Evolutionary conservation across 176 grass and related monocot genomes (phyloP).

Genomic region (Triticum dicoccoides): DNA sequence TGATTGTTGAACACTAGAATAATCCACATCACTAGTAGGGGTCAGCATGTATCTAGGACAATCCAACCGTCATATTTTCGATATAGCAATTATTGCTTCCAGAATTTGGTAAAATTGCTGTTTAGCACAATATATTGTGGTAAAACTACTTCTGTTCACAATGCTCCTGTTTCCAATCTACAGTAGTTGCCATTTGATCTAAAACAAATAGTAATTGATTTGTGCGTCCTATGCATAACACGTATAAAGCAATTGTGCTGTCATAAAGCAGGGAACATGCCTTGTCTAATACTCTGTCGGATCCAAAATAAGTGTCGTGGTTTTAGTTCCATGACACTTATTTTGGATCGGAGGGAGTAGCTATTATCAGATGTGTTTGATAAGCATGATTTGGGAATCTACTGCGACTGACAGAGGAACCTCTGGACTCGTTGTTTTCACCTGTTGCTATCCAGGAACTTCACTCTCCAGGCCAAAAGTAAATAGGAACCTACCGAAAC

Average conservation of each 20-base stretch:
- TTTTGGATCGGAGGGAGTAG: too few relatives aligned
- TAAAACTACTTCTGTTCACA: not conserved
- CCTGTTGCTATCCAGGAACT: not conserved
- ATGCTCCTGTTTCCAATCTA: not conserved
- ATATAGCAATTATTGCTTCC: not conserved
- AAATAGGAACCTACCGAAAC: not conserved
- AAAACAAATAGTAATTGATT: not conserved
- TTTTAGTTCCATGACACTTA: too few relatives aligned
- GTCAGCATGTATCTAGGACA: not conserved
- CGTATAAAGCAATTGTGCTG: not conserved
- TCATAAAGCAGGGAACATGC: not conserved
- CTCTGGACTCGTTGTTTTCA: not conserved
- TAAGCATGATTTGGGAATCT: not conserved
- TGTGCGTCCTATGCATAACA: not conserved
- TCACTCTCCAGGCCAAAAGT: not conserved
- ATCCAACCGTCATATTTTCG: not conserved
- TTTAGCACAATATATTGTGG: not conserved
- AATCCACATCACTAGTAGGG: not conserved
- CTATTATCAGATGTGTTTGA: not conserved
- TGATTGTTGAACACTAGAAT: not conserved
- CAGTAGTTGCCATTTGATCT: not conserved
- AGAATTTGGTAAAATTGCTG: not conserved
- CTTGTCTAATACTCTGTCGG: not conserved
- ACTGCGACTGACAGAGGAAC: not conserved
- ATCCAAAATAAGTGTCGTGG: too few relatives aligned